Evolutionary conservation across 306 rosid genomes (phyloP).

Genomic region (Dryas octopetala): DNA sequence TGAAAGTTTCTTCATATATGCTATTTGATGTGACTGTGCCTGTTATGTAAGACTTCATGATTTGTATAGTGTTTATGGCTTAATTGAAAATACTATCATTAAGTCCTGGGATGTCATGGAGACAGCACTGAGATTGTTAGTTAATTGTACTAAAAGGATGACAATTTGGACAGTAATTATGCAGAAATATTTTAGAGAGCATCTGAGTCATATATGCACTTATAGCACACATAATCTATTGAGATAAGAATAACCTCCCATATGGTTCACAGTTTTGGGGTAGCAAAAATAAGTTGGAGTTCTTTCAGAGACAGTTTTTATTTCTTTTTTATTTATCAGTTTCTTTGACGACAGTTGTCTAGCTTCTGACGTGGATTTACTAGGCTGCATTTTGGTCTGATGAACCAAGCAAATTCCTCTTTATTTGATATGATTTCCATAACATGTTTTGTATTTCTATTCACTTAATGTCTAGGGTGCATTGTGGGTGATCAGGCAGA

Average conservation of each 20-base stretch:
- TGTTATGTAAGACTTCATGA: not conserved
- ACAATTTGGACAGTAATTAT: not conserved
- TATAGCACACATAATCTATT: not conserved
- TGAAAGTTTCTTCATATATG: conserved; percentile 4
- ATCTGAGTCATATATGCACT: not conserved
- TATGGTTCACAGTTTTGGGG: not conserved
- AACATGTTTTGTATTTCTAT: conserved; percentile 13
- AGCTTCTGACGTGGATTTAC: not conserved
- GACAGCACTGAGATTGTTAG: not conserved
- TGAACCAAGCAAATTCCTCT: not conserved
- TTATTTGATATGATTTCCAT: not conserved
- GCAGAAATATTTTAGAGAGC: not conserved
- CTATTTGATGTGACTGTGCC: not conserved
- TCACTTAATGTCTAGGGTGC: conserved; percentile 55
- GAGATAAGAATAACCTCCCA: not conserved
- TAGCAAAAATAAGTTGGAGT: not conserved
- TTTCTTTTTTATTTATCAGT: not conserved
- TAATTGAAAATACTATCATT: not conserved
- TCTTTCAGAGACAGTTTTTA: not conserved
- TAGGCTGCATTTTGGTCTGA: conserved; percentile 4
- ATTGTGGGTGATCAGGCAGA: conserved; percentile 85
- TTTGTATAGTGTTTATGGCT: not conserved
- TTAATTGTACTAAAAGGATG: not conserved
- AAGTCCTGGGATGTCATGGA: not conserved
- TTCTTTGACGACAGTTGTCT: not conserved